Evolutionary conservation across 352 stramenopile genomes (phyloP), one percentile per base, ranked within the genome.

Genomic region (Phytophthora sojae): DNA sequence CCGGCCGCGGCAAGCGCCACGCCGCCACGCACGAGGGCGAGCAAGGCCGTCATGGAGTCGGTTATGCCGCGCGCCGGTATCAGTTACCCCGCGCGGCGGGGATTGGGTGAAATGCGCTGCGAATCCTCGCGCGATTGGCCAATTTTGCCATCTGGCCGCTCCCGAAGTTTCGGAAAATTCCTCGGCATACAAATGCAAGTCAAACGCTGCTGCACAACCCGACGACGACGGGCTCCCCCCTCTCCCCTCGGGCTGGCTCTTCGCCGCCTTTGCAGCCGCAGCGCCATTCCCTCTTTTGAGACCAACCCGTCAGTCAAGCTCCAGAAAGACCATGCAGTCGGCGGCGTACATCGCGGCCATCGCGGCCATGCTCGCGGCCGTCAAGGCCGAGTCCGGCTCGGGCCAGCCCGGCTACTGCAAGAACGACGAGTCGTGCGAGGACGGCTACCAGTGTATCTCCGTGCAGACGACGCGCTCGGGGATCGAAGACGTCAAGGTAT

Each of bases 381-480:
- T 73, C 32, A 61, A 75, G 19, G 82, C 75, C 67, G 76, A 76
- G 57, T 87, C 82, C 12, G 79, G 69, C 54, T 79, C 69, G 23
- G 71, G 68, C 51, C 67, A 91, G 69, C 67, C 85, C 0, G 86
- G 86, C 51, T 90, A 85, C 75, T 94, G 86, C 62, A 80, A 89
- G 37, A 73, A 91, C 74, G 65, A 78, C 59, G 71, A 55, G 26
- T 76, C 72, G n/a, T 94, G 86, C 64, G 77, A 83, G 64, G 25
- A 60, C 1, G 73, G 75, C 37, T 94, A 92, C 81, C 76, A 79
- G 67, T 94, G 86, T 64, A 81, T 94, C 60, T 80, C 67, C 42
- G 82, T 94, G 59, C 86, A 94, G 80, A 94, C 86, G n/a, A 96
- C 86, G 58, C 86, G 88, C 44, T 75, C 74, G 25, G 76, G 70